Evolutionary conservation across 257 asterid species (phyloP), one percentile per base, ranked within the genome.

Genomic region (Gynochthodes officinalis): DNA sequence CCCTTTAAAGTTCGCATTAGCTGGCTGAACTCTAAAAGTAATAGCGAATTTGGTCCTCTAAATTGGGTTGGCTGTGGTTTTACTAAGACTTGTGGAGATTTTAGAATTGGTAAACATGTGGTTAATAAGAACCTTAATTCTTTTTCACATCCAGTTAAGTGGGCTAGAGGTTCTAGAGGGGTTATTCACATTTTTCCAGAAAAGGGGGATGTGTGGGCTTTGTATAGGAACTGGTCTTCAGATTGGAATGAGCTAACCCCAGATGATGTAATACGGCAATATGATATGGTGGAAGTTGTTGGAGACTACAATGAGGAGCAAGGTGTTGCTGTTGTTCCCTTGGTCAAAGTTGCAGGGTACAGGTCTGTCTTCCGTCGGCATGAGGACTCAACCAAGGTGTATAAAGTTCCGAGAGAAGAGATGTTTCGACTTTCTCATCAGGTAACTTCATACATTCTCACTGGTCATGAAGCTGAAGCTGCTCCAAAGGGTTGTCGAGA

Each of bases 341-440:
- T 91, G 61, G 75, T 80, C 54, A 91, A 91, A 80, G 91, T 88
- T 62, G 82, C 86, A 60, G 96, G 95, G 52, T 89, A 82, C 83
- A 85, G 82, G 16, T 82, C 89, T 0, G 87, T 89, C 18, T 89
- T 89, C 72, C 81, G 71, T 65, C 85, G 66, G 80, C 70, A 66
- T 73, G 32, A 65, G 54, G 85, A 85, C 69, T 69, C 73, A 58
- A 74, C 6, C 33, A 71, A 73, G 65, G 61, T 61, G 72, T 64
- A 27, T 74, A 73, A 50, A 67, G 81, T 91, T 62, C 84, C 85
- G 14, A 84, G 84, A 73, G 82, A 77, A 58, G 96, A 91, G 85
- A 79, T 89, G 84, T 89, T 85, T 76, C 78, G 92, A 72, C 84
- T 91, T 82, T 91, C 97, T 74, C 96, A 87, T 84, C 96, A 87